phyloP scores from a whole-genome alignment of 768 basidiomycete species.

The Tylopilus plumbeoviolaceoides region DNA sequence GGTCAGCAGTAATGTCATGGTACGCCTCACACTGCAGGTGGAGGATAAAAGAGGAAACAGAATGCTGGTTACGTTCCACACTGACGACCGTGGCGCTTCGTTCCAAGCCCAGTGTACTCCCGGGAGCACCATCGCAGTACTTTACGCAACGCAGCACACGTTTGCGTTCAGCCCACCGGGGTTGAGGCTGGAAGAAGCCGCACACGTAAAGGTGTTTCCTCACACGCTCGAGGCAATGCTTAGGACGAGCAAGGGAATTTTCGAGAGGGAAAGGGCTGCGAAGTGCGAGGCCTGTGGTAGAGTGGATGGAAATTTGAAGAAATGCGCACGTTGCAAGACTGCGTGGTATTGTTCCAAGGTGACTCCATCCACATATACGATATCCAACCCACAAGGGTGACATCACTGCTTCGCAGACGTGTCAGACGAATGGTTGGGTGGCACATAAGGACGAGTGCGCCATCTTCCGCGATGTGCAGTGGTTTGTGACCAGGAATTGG shows the following conservation, averaged over 20 bases:
- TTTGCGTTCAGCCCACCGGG: slow-evolving; percentile 31
- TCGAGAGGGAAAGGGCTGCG: slow-evolving; percentile 14
- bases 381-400: slow-evolving; percentile 2
- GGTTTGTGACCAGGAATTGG: slow-evolving; percentile 29
- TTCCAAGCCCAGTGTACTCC: slow-evolving; percentile 20
- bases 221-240: slow-evolving; percentile 26
- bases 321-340: slow-evolving; percentile 26
- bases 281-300: slow-evolving; percentile 25
- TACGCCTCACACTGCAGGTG: slow-evolving; percentile 28
- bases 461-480: slow-evolving; percentile 27
- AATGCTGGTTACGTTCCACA: slow-evolving; percentile 29
- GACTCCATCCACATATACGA: slow-evolving; percentile 1
- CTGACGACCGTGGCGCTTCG: slow-evolving; percentile 27
- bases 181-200: slow-evolving; percentile 24
- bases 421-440: slow-evolving; percentile 22
- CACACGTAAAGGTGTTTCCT: slow-evolving; percentile 26
- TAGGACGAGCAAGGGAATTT: slow-evolving; percentile 18
- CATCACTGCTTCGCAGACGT: slow-evolving; percentile 10
- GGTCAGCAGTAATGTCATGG: slow-evolving; percentile 21
- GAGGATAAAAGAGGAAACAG: slow-evolving; percentile 25
- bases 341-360: slow-evolving; percentile 30
- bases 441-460: slow-evolving; percentile 22
- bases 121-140: slow-evolving; percentile 30
- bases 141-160: slow-evolving; percentile 28
- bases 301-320: slow-evolving; percentile 17